Evolutionary conservation across 2,329 filamentous ascomycete species (phyloP), one percentile per base, ranked within the genome.

Genomic region (Hymenoscyphus fraxineus): DNA sequence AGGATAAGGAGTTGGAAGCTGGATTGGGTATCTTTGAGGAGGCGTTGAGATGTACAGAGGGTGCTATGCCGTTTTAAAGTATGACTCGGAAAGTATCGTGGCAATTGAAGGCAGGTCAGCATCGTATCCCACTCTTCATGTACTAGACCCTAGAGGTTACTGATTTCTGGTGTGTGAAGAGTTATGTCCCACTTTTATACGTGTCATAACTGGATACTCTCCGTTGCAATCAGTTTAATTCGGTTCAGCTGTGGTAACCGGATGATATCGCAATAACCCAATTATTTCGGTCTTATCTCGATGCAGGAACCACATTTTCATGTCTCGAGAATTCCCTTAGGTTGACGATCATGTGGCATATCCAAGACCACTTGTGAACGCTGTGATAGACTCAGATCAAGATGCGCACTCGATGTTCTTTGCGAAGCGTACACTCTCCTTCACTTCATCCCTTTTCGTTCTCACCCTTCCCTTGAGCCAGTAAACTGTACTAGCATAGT

Each of bases 1-100:
- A 80, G 0, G 77, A 78, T 35, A 77, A 80, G 58, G 77, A 85
- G 73, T 72, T 86, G 56, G 75, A 81, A 19, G 75, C 80, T 47
- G 85, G 84, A 0, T 69, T 89, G 64, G 69, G 64, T 1, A 82
- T 88, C 57, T 77, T 89, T 65, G 85, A 88, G 69, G 76, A 82
- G 69, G 83, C 84, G 0, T 83, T 88, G 31, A 57, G 54, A 35
- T 12, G 16, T 9, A 57, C 54, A 13, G 16, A 22, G 13, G 54
- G 54, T 7, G 35, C 54, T 6, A 57, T 57, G 54, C 27, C 54
- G 27, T n/a, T 57, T 13, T 51, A 12, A 27, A 12, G n/a, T 22
- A 12, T 3, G 9, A 2, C 2, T 19, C 9, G n/a, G 41, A 19
- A 3, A 19, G 19, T 9, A 22, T 27, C 1, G 22, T 19, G 44